phyloP scores from a whole-genome alignment of 1,284 basidiomycete species.

The Tylopilus sp. region DNA sequence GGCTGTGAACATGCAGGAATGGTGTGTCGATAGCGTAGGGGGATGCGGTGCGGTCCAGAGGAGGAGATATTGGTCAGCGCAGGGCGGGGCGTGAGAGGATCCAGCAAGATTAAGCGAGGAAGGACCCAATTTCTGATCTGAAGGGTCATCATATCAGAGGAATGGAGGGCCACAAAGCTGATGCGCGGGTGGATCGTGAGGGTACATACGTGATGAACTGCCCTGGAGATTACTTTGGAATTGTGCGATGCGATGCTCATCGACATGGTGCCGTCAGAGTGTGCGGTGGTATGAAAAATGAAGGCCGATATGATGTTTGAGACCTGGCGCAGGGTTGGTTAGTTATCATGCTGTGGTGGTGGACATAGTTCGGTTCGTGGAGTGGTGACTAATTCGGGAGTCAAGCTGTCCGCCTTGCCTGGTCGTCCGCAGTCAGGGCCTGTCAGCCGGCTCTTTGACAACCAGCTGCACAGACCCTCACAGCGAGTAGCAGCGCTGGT shows the following conservation, averaged over 20 bases:
- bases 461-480: conserved; percentile 18
- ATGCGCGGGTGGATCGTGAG: not conserved
- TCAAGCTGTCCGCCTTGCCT: conserved; percentile 2
- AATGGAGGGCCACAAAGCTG: conserved; percentile 11
- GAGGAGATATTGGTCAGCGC: conserved; percentile 1
- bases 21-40: conserved; percentile 16
- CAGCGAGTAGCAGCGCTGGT: conserved; percentile 7
- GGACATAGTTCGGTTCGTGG: conserved; percentile 14
- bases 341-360: not conserved
- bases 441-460: conserved; percentile 19
- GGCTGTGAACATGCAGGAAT: conserved; percentile 25
- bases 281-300: too few species aligned
- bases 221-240: too few species aligned
- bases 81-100: conserved; percentile 12
- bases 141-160: conserved; percentile 3
- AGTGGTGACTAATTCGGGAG: conserved; percentile 17
- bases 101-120: conserved; percentile 9
- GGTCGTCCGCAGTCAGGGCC: conserved; percentile 28
- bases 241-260: not conserved
- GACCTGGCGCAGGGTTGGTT: not conserved
- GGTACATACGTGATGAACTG: too few species aligned
- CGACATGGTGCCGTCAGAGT: too few species aligned
- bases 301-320: too few species aligned
- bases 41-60: conserved; percentile 10
- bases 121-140: conserved; percentile 3